Evolutionary conservation across 257 asterid genomes (phyloP).

Genomic region (Salvia rosmarinus): DNA sequence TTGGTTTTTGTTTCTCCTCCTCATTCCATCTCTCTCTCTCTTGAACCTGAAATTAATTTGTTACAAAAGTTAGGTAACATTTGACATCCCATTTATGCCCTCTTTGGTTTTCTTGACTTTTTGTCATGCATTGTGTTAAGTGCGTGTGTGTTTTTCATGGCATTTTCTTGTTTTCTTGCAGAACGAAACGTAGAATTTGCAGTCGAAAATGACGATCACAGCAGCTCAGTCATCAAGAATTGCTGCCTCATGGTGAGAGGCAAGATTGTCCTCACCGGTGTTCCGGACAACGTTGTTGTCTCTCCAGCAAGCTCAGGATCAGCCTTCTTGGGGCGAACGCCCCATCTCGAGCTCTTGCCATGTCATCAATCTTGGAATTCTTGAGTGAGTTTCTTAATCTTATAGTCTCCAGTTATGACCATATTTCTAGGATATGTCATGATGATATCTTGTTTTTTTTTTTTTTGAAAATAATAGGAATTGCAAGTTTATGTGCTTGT

Average conservation of each 20-base stretch:
- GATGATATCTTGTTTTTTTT: neutral
- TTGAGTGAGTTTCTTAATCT: constrained; percentile 42
- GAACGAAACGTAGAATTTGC: neutral
- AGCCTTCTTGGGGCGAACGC: constrained; percentile 56
- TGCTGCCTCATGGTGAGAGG: constrained; percentile 56
- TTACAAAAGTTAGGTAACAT: constrained; percentile 28
- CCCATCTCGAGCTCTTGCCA: constrained; percentile 42
- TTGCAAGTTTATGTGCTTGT: constrained; percentile 58
- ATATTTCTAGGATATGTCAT: neutral
- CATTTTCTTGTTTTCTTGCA: constrained; percentile 21
- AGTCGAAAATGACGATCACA: constrained; percentile 53
- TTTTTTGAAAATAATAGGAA: constrained; percentile 30
- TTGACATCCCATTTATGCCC: constrained; percentile 6
- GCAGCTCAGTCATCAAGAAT: constrained; percentile 49
- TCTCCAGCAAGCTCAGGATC: constrained; percentile 48
- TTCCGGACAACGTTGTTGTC: constrained; percentile 48
- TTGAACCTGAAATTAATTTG: constrained; percentile 3
- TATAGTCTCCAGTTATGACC: neutral
- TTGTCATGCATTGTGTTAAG: constrained; percentile 11
- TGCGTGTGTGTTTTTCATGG: neutral
- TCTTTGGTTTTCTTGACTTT: neutral
- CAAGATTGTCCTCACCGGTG: constrained; percentile 48
- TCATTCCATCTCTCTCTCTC: constrained; percentile 23
- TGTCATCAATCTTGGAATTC: constrained; percentile 59
- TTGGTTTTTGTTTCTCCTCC: constrained; percentile 23